A percentile compares a stretch with the other conserved stretches of the same genome.
Conservation (phyloP, 306 rosid genomes). For the Coriaria nepalensis region DNA sequence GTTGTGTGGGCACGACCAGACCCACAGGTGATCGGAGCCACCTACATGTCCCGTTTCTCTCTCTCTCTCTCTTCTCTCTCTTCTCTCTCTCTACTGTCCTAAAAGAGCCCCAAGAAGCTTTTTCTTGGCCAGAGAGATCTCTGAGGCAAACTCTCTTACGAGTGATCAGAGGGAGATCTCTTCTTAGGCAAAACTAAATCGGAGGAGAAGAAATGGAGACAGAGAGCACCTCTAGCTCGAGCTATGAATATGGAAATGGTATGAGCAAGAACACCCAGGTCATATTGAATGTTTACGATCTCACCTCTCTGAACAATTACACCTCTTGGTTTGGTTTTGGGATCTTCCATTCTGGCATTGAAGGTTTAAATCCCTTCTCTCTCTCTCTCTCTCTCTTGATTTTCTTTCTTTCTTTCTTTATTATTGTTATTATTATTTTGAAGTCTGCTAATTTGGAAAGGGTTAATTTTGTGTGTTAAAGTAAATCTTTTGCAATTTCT, state of each 20-base stretch:
- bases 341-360: constrained; percentile 86
- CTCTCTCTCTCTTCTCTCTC: neutral
- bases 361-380: constrained; percentile 36
- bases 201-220: constrained; percentile 33
- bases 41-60: neutral
- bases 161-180: constrained; percentile 14
- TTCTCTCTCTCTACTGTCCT: constrained; percentile 6
- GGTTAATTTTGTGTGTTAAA: neutral
- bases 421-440: neutral
- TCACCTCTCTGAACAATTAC: constrained; percentile 75
- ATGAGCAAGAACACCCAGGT: constrained; percentile 24
- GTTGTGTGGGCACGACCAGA: too few species aligned
- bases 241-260: constrained; percentile 19
- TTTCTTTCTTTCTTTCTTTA: neutral
- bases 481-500: too few species aligned
- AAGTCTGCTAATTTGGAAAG: constrained; percentile 14
- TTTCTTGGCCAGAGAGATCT: constrained; percentile 30
- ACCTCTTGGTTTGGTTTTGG: constrained; percentile 77
- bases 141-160: constrained; percentile 3
- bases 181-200: neutral
- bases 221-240: constrained; percentile 30
- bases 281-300: constrained; percentile 82
- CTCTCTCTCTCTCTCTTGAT: neutral
- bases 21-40: too few species aligned
- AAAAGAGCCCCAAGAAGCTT: neutral